Percentiles rank a stretch among this genome's conserved stretches.
Evolutionary conservation across 495 filamentous ascomycete genomes (phyloP).

Genomic region (Lasiosphaeria miniovina): DNA sequence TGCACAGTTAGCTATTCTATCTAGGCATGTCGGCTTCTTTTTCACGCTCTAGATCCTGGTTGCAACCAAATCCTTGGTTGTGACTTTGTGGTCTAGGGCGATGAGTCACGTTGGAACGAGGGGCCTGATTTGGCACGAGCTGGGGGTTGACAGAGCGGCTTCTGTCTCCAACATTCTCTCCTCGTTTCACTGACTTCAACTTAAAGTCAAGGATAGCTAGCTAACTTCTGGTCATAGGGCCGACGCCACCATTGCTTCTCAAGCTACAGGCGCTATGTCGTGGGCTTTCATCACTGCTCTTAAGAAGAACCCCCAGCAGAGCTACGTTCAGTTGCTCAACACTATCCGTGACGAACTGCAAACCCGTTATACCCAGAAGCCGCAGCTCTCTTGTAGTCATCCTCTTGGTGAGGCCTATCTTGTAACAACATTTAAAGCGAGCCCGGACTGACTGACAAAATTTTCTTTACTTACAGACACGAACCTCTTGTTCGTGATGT

Average conservation of each 20-base stretch:
- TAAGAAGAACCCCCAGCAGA: conserved; percentile 97
- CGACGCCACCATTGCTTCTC: conserved; percentile 64
- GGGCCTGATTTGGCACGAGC: background rate
- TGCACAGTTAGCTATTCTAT: conserved; percentile 12
- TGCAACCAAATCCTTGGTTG: conserved; percentile 30
- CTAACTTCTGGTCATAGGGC: conserved; percentile 41
- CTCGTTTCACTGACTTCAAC: background rate
- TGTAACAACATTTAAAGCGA: conserved; percentile 29
- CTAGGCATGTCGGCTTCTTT: conserved; percentile 15
- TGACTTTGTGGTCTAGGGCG: conserved; percentile 49
- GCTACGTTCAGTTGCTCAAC: conserved; percentile 92
- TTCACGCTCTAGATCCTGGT: conserved; percentile 41
- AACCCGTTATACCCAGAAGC: conserved; percentile 90
- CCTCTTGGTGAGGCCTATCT: conserved; percentile 67
- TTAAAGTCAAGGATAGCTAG: conserved; percentile 19
- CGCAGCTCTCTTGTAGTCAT: conserved; percentile 94
- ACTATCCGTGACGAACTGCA: conserved; percentile 90
- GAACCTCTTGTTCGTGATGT: conserved; percentile 53
- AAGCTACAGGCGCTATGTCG: conserved; percentile 97
- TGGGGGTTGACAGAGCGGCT: background rate
- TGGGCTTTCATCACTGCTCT: conserved; percentile 93
- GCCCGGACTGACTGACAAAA: conserved; percentile 22
- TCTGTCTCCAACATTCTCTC: background rate
- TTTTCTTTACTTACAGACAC: conserved; percentile 38
- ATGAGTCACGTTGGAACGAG: conserved; percentile 51